A percentile compares a stretch with the other conserved stretches of the same genome.
Conservation (phyloP, 2,329 filamentous ascomycete species). For the Plenodomus tracheiphilus region DNA sequence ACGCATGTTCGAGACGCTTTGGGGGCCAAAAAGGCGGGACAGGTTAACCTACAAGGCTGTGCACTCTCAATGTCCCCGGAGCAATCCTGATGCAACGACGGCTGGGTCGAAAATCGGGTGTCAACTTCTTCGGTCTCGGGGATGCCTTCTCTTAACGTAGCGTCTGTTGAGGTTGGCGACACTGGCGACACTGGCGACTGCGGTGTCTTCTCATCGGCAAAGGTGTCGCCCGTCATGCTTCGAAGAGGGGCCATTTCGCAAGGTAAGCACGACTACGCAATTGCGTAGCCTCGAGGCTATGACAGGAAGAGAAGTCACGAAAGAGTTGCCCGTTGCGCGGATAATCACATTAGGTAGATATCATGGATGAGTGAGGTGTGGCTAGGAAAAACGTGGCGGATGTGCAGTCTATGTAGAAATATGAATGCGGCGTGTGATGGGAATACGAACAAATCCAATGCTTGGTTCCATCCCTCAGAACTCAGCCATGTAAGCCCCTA, state of each 20-base stretch:
- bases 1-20: constrained; percentile 6
- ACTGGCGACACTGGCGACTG: constrained; percentile 26
- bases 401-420: no score
- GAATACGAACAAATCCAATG: no score
- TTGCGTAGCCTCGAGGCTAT: no score
- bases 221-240: constrained; percentile 38
- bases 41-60: constrained; percentile 38
- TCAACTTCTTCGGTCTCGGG: constrained; percentile 36
- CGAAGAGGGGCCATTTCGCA: constrained; percentile 30
- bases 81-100: constrained; percentile 12
- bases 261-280: no score
- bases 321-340: no score
- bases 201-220: constrained; percentile 30
- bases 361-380: constrained; percentile 17
- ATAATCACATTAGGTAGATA: no score
- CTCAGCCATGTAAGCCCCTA: no score
- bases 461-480: no score
- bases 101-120: constrained; percentile 12
- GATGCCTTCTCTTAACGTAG: constrained; percentile 35
- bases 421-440: no score
- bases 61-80: constrained; percentile 22
- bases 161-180: constrained; percentile 34
- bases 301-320: no score
- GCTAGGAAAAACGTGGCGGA: no score
- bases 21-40: constrained; percentile 13